Percentiles rank a stretch among this genome's conserved stretches.
phyloP scores from a whole-genome alignment of 2,329 filamentous ascomycete species.

The Dactylonectria estremocensis region DNA sequence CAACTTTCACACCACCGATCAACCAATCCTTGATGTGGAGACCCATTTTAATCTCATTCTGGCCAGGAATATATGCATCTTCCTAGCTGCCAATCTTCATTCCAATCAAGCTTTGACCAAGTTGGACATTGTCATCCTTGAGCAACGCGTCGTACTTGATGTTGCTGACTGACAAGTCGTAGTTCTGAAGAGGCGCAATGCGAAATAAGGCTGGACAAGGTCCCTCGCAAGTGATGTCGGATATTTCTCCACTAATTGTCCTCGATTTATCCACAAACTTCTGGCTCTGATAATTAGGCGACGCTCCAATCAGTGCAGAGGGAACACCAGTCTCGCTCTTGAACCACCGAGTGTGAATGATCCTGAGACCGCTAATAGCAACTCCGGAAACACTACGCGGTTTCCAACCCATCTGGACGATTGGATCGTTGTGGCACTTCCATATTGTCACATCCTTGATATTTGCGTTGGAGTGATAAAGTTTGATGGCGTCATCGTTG shows the following conservation, averaged over 20 bases:
- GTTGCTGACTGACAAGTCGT: not conserved
- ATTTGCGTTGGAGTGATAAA: slow-evolving; percentile 51
- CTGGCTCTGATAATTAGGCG: slow-evolving; percentile 30
- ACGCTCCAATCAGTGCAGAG: slow-evolving; percentile 28
- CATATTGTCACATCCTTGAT: slow-evolving; percentile 46
- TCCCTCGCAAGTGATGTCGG: slow-evolving; percentile 37
- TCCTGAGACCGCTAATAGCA: slow-evolving; percentile 45
- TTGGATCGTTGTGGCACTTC: slow-evolving; percentile 52
- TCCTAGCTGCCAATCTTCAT: not conserved
- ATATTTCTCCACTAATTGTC: slow-evolving; percentile 18
- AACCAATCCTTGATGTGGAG: too few species aligned
- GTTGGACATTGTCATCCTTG: not conserved
- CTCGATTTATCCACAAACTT: too few species aligned
- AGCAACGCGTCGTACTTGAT: not conserved
- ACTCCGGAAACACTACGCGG: slow-evolving; percentile 47
- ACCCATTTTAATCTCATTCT: too few species aligned
- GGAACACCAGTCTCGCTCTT: slow-evolving; percentile 23
- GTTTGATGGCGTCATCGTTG: slow-evolving; percentile 55
- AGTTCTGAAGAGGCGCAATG: slow-evolving; percentile 39
- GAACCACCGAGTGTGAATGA: slow-evolving; percentile 44
- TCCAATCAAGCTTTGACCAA: not conserved
- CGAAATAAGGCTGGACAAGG: slow-evolving; percentile 37
- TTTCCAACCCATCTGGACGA: slow-evolving; percentile 56
- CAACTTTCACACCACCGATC: not conserved
- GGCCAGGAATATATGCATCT: too few species aligned